These are phyloP conservation scores for Graphilbum fragrans DNA, from an alignment of 2,329 filamentous ascomycete species.

Conservation along the genomic window DNA sequence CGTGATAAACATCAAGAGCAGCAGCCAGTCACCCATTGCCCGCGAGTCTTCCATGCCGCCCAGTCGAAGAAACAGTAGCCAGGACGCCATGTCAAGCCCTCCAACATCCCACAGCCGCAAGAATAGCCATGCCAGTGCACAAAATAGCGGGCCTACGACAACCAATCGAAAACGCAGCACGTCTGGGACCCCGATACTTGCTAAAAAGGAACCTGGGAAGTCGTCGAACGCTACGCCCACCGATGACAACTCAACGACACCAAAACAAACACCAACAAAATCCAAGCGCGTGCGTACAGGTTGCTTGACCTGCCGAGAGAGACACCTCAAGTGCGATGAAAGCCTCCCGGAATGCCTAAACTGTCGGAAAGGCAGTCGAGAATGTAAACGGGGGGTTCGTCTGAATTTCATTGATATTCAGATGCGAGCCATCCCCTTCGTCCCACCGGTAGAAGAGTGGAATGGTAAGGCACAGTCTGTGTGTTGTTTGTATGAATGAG, in stretches of 20 bases:
- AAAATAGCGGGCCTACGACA: too few relatives aligned
- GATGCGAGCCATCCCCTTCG: slow-evolving; percentile 53
- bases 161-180: too few relatives aligned
- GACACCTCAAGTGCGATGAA: slow-evolving; percentile 88
- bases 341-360: slow-evolving; percentile 54
- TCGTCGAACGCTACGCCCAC: too few relatives aligned
- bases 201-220: too few relatives aligned
- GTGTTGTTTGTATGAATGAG: neutral
- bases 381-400: slow-evolving; percentile 75
- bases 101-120: slow-evolving; percentile 5
- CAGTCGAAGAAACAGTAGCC: slow-evolving; percentile 1
- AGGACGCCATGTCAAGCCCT: slow-evolving; percentile 3
- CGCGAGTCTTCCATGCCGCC: neutral
- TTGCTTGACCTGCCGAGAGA: slow-evolving; percentile 78
- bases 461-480: slow-evolving; percentile 29
- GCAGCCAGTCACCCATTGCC: neutral
- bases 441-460: slow-evolving; percentile 53
- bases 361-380: slow-evolving; percentile 74
- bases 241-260: too few relatives aligned
- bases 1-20: neutral
- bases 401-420: slow-evolving; percentile 87
- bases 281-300: slow-evolving; percentile 49
- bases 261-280: slow-evolving; percentile 2
- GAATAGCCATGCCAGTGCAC: slow-evolving; percentile 4
- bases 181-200: too few relatives aligned